Percentiles rank a stretch among this genome's conserved stretches.
These are phyloP conservation scores for Ceratobasidium sp. DNA, from an alignment of 1,284 basidiomycete species.

Conservation along the genomic window DNA sequence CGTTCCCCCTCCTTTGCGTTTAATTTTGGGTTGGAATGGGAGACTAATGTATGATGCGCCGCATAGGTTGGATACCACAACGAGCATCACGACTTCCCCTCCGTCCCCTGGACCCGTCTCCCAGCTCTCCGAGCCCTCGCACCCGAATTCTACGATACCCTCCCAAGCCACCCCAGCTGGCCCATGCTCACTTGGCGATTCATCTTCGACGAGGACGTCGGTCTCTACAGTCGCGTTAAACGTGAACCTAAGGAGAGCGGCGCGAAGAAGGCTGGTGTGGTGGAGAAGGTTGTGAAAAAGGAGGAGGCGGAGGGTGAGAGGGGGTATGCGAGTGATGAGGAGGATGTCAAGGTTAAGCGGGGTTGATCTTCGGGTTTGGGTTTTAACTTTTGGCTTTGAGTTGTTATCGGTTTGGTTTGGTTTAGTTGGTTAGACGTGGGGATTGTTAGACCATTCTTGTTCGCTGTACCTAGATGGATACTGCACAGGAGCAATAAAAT, in stretches of 20 bases:
- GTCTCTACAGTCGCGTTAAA: slow-evolving; percentile 65
- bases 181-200: slow-evolving; percentile 94
- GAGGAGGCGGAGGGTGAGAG: slow-evolving; percentile 6
- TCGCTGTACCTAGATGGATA: neutral
- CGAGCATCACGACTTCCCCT: slow-evolving; percentile 99
- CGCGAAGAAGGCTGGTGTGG: neutral
- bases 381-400: neutral
- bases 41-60: too few species aligned
- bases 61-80: slow-evolving; percentile 95
- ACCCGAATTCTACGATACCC: slow-evolving; percentile 90
- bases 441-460: neutral
- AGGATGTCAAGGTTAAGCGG: slow-evolving; percentile 1
- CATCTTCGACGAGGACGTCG: slow-evolving; percentile 88
- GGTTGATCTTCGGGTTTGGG: neutral
- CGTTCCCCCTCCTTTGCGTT: slow-evolving; percentile 51
- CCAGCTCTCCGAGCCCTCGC: slow-evolving; percentile 85
- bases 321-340: slow-evolving; percentile 30
- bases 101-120: slow-evolving; percentile 94
- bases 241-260: slow-evolving; percentile 48
- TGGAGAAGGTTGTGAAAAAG: neutral
- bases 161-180: slow-evolving; percentile 92
- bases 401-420: neutral
- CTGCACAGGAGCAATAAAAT: neutral
- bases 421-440: neutral
- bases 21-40: slow-evolving; percentile 5